Evolutionary conservation across 805 yeast genomes (phyloP).

Genomic region (Lipomyces kockii): DNA sequence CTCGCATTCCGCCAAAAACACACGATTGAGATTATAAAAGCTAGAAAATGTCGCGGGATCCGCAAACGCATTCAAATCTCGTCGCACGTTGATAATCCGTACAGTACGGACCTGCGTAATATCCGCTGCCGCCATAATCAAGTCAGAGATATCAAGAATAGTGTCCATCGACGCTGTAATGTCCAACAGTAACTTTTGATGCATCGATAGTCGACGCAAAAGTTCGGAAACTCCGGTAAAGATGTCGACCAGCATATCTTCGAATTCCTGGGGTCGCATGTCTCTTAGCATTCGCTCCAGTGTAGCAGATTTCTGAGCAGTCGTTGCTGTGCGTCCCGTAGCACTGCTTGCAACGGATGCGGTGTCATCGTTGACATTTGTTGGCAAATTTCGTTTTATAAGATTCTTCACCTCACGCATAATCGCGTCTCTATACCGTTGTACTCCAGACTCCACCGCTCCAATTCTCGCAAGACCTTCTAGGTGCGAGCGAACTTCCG

Average conservation of each 20-base stretch:
- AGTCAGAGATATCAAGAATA: slow-evolving; percentile 48
- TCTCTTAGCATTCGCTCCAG: slow-evolving; percentile 59
- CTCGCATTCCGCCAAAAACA: slow-evolving; percentile 84
- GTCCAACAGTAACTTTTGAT: slow-evolving; percentile 79
- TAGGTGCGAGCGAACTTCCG: slow-evolving; percentile 54
- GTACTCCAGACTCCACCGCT: slow-evolving; percentile 54
- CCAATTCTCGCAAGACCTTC: slow-evolving; percentile 53
- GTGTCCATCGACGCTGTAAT: slow-evolving; percentile 57
- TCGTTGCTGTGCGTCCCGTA: slow-evolving; percentile 38
- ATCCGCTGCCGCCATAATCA: slow-evolving; percentile 57
- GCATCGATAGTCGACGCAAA: slow-evolving; percentile 71
- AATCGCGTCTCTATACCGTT: slow-evolving; percentile 68
- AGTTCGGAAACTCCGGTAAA: slow-evolving; percentile 72
- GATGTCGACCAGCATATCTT: slow-evolving; percentile 64
- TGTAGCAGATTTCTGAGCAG: slow-evolving; percentile 47
- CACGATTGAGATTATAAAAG: slow-evolving; percentile 66
- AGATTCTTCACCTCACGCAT: slow-evolving; percentile 72
- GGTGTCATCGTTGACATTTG: slow-evolving; percentile 46
- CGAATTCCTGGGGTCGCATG: slow-evolving; percentile 76
- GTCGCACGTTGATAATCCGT: slow-evolving; percentile 75
- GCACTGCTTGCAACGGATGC: slow-evolving; percentile 41
- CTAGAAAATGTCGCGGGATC: slow-evolving; percentile 66
- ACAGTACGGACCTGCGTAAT: slow-evolving; percentile 76
- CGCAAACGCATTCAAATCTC: slow-evolving; percentile 66
- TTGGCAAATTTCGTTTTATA: slow-evolving; percentile 68